These are phyloP conservation scores for Chlamydomonas sp. DNA, from an alignment of 139 green algal species.

Conservation along the genomic window DNA sequence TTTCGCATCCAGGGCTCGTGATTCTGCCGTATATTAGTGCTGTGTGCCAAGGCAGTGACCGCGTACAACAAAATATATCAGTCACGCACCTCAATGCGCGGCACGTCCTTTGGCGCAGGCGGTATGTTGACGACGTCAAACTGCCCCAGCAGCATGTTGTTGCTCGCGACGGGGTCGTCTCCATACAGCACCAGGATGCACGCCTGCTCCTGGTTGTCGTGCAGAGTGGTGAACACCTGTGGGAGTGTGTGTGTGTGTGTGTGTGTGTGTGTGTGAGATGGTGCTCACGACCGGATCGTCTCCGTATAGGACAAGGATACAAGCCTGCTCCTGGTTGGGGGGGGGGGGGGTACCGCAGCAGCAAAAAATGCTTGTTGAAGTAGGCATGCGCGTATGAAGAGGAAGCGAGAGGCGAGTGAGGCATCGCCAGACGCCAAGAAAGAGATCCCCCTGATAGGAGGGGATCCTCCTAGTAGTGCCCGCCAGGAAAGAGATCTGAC, in stretches of 20 bases:
- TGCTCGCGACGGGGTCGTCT: conserved; percentile 37
- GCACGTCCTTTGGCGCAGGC: conserved; percentile 41
- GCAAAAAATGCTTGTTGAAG: too few species aligned
- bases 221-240: conserved; percentile 48
- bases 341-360: conserved; percentile 48
- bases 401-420: background rate
- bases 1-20: too few species aligned
- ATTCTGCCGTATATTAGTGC: too few species aligned
- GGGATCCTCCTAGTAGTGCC: too few species aligned
- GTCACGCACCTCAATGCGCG: conserved; percentile 44
- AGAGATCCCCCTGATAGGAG: too few species aligned
- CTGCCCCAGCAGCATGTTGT: conserved; percentile 51
- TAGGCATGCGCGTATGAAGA: too few species aligned
- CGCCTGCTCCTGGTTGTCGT: conserved; percentile 48
- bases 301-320: conserved; percentile 44
- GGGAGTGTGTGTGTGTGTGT: too few species aligned
- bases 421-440: conserved; percentile 1
- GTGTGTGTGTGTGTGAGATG: too few species aligned
- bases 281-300: conserved; percentile 41
- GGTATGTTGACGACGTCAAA: conserved; percentile 58
- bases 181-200: conserved; percentile 48
- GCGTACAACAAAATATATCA: conserved; percentile 13
- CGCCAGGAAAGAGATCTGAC: too few species aligned
- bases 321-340: conserved; percentile 47
- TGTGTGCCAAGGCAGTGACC: background rate